Evolutionary conservation across 1,284 basidiomycete species (phyloP).

Genomic region (Hortiboletus rubellus): DNA sequence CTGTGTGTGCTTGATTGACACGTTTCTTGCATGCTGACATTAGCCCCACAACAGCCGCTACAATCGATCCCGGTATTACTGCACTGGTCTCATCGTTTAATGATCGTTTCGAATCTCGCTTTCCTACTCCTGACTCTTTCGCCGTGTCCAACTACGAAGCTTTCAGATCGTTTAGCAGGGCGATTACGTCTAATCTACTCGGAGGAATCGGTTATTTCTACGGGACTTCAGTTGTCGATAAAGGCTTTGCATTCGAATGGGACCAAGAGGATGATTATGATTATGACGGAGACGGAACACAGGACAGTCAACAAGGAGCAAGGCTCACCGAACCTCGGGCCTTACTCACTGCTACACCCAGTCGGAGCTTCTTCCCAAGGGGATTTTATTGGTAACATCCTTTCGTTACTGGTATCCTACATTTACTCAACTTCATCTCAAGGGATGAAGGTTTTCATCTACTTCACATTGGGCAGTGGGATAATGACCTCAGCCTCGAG

Average conservation of each 20-base stretch:
- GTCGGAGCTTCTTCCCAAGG: constrained; percentile 92
- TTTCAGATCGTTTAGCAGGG: constrained; percentile 78
- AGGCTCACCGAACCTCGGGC: constrained; percentile 70
- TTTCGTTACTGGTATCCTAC: constrained; percentile 1
- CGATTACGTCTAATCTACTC: constrained; percentile 85
- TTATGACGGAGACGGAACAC: constrained; percentile 38
- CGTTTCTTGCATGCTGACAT: constrained; percentile 14
- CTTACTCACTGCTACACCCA: constrained; percentile 91
- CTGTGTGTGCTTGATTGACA: constrained; percentile 44
- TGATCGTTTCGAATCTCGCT: constrained; percentile 64
- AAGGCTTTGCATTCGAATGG: constrained; percentile 84
- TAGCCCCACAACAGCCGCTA: constrained; percentile 43
- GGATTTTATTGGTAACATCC: constrained; percentile 86
- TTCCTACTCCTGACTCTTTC: constrained; percentile 65
- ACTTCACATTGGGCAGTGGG: constrained; percentile 87
- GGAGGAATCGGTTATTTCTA: constrained; percentile 95
- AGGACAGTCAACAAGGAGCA: constrained; percentile 49
- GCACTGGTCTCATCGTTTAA: constrained; percentile 65
- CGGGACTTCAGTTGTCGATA: constrained; percentile 86
- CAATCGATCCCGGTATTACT: constrained; percentile 67
- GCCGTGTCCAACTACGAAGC: constrained; percentile 47
- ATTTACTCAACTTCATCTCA: constrained; percentile 5
- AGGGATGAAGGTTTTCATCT: constrained; percentile 98
- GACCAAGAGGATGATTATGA: constrained; percentile 74
- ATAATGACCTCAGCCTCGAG: constrained; percentile 87